These are phyloP conservation scores for Zangia roseola DNA, from an alignment of 768 basidiomycete species.

Conservation along the genomic window DNA sequence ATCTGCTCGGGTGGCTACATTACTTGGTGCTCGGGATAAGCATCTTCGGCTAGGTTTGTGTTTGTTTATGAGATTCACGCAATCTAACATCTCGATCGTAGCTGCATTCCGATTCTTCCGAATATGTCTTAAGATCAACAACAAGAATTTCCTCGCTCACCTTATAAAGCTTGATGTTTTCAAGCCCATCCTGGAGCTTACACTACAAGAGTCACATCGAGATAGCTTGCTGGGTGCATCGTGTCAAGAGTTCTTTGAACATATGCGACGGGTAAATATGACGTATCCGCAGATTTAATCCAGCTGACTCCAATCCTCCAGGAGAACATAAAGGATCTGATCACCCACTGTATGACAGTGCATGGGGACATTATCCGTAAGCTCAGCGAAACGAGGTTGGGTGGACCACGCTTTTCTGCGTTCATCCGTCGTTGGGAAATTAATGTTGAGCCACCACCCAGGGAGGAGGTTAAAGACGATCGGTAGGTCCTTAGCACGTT, in stretches of 20 bases:
- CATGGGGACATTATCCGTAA: slow-evolving; percentile 65
- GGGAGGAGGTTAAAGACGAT: slow-evolving; percentile 47
- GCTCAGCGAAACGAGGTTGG: slow-evolving; percentile 59
- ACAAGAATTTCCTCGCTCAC: slow-evolving; percentile 69
- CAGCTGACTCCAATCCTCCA: slow-evolving; percentile 30
- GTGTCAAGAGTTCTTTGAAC: slow-evolving; percentile 94
- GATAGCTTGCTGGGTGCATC: slow-evolving; percentile 95
- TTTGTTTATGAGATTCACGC: not conserved
- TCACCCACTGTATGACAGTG: slow-evolving; percentile 78
- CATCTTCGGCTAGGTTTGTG: slow-evolving; percentile 85
- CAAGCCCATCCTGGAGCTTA: slow-evolving; percentile 79
- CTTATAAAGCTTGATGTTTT: slow-evolving; percentile 85
- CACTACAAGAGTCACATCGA: slow-evolving; percentile 75
- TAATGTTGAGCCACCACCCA: slow-evolving; percentile 78
- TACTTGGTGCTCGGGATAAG: slow-evolving; percentile 85
- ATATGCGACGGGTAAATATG: slow-evolving; percentile 74
- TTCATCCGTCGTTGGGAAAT: slow-evolving; percentile 88
- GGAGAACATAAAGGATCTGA: slow-evolving; percentile 88
- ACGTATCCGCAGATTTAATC: not conserved
- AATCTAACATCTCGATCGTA: slow-evolving; percentile 33
- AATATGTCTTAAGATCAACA: slow-evolving; percentile 77
- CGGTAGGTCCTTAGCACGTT: slow-evolving; percentile 40
- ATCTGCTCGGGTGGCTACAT: slow-evolving; percentile 65
- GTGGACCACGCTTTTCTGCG: slow-evolving; percentile 63
- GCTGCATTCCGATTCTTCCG: slow-evolving; percentile 94